Conservation (phyloP, 164 flowering plant genomes). For the Berberis thunbergii region DNA sequence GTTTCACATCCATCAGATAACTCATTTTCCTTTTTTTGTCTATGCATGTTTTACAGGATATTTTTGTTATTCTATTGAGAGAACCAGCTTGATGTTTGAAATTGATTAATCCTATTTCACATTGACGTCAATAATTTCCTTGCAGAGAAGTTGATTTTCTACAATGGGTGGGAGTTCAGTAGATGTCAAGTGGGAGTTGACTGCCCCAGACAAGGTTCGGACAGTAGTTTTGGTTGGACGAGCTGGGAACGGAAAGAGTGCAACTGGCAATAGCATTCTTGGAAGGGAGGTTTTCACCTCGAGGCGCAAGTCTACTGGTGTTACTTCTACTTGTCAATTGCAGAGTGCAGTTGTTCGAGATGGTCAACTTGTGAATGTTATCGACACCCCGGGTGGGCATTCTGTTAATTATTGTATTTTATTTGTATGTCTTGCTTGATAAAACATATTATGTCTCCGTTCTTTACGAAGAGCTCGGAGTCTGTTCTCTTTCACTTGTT, state of each 20-base stretch:
- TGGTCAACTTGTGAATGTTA: conserved; percentile 61
- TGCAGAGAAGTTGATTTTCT: neutral
- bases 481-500: too few species aligned
- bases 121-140: neutral
- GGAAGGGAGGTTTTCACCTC: conserved; percentile 58
- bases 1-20: too few species aligned
- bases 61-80: too few species aligned
- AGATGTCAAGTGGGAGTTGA: conserved; percentile 76
- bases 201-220: conserved; percentile 27
- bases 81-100: neutral
- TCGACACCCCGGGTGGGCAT: conserved; percentile 81
- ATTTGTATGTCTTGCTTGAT: too few species aligned
- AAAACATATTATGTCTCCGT: too few species aligned
- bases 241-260: conserved; percentile 86
- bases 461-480: too few species aligned
- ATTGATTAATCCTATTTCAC: neutral
- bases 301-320: conserved; percentile 47
- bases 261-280: conserved; percentile 81
- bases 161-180: conserved; percentile 55
- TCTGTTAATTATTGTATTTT: neutral
- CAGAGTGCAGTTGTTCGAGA: conserved; percentile 36
- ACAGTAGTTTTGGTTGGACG: conserved; percentile 78
- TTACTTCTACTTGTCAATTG: conserved; percentile 66
- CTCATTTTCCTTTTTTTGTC: too few species aligned
- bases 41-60: too few species aligned